Conservation (phyloP, 2,329 filamentous ascomycete species). For the Coniochaeta hoffmannii region DNA sequence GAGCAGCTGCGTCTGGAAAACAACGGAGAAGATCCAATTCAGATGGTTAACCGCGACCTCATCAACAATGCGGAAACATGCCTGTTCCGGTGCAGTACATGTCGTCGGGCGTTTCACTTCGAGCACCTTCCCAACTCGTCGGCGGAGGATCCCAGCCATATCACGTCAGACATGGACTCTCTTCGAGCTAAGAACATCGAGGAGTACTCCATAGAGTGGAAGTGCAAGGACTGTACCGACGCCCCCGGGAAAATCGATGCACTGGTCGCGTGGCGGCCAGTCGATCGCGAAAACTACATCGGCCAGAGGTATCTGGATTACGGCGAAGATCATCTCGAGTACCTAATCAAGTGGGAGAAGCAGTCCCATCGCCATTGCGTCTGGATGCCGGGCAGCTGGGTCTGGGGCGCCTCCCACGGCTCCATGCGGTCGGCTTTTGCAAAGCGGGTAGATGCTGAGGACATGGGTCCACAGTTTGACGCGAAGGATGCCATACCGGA, state of each 20-base stretch:
- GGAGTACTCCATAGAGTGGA: conserved; percentile 70
- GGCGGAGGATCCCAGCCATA: conserved; percentile 23
- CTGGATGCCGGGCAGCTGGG: conserved; percentile 89
- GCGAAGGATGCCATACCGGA: conserved; percentile 77
- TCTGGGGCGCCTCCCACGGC: conserved; percentile 60
- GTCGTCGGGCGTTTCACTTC: conserved; percentile 74
- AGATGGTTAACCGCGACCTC: conserved; percentile 49
- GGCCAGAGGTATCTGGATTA: conserved; percentile 47
- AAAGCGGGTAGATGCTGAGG: conserved; percentile 56
- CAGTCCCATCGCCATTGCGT: conserved; percentile 73
- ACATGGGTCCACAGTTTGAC: conserved; percentile 58
- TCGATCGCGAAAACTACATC: conserved; percentile 47
- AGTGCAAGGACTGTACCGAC: conserved; percentile 69
- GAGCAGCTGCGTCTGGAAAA: conserved; percentile 78
- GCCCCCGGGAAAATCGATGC: conserved; percentile 58
- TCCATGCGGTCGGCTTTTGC: conserved; percentile 68
- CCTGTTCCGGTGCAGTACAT: conserved; percentile 74
- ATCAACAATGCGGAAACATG: conserved; percentile 72
- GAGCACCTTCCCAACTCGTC: conserved; percentile 63
- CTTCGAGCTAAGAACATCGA: conserved; percentile 55
- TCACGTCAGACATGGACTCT: conserved; percentile 27
- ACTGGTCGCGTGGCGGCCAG: conserved; percentile 85
- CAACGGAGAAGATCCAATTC: conserved; percentile 68
- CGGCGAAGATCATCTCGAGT: conserved; percentile 78
- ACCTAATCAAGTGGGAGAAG: conserved; percentile 80